phyloP scores from a whole-genome alignment of 2,329 filamentous ascomycete genomes.

The Penicillium nordicum region DNA sequence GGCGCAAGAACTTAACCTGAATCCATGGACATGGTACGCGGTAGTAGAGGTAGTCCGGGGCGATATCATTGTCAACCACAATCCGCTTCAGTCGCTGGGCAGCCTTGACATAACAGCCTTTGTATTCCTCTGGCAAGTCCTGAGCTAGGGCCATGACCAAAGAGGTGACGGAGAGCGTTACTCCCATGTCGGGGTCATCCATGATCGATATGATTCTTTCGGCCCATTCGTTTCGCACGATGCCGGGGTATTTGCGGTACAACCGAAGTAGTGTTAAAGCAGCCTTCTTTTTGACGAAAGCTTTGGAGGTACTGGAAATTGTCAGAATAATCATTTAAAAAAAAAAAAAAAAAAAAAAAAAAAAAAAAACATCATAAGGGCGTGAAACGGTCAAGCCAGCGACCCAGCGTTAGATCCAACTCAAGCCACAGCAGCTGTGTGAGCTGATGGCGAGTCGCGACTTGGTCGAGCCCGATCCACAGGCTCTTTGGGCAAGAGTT shows the following conservation, averaged over 20 bases:
- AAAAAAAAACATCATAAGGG: too few species aligned
- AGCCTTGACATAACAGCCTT: constrained; percentile 89
- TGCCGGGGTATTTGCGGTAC: constrained; percentile 90
- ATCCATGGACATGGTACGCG: constrained; percentile 99
- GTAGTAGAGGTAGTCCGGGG: constrained; percentile 94
- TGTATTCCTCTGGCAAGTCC: constrained; percentile 91
- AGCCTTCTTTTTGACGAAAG: constrained; percentile 99
- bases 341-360: too few species aligned
- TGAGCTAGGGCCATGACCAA: constrained; percentile 91
- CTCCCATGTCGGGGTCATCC: constrained; percentile 92
- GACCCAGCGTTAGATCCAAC: constrained; percentile 11
- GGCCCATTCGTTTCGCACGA: constrained; percentile 94
- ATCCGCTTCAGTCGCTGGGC: constrained; percentile 85
- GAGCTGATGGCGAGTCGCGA: constrained; percentile 28
- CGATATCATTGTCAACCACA: constrained; percentile 83
- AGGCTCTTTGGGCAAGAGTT: constrained; percentile 45
- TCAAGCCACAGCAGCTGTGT: constrained; percentile 31
- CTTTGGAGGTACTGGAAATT: constrained; percentile 69
- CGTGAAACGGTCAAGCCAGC: too few species aligned
- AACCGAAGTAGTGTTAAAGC: constrained; percentile 87
- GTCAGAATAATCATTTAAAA: constrained; percentile 1
- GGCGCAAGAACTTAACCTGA: constrained; percentile 85
- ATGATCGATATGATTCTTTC: constrained; percentile 98
- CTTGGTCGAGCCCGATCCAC: constrained; percentile 34
- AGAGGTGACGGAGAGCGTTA: constrained; percentile 91